Conservation (phyloP, 2,329 filamentous ascomycete genomes). For the Thelonectria blattea region DNA sequence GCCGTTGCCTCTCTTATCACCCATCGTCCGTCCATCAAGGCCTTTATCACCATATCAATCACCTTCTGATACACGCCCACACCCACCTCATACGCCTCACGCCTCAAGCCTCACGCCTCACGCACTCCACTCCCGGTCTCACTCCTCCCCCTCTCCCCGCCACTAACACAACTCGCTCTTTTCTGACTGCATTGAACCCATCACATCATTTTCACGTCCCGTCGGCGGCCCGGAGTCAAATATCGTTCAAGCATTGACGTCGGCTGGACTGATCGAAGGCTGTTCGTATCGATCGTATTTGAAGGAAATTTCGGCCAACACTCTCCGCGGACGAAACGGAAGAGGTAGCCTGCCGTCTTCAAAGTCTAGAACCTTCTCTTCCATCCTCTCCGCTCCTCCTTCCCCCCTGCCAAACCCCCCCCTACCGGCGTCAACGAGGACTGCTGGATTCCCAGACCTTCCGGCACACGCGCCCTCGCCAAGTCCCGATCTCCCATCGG, state of each 20-base stretch:
- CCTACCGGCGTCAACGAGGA: constrained; percentile 5
- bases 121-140: neutral
- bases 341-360: neutral
- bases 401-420: neutral
- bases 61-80: neutral
- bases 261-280: neutral
- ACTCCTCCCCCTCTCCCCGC: neutral
- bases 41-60: neutral
- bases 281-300: constrained; percentile 1
- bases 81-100: neutral
- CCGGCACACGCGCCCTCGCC: neutral
- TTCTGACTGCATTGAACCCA: neutral
- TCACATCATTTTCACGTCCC: neutral
- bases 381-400: neutral
- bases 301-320: neutral
- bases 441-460: constrained; percentile 1
- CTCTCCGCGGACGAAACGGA: constrained; percentile 10
- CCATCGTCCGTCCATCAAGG: too few relatives aligned
- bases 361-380: constrained; percentile 18
- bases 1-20: neutral
- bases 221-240: neutral
- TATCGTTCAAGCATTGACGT: neutral
- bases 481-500: neutral
- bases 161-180: neutral
- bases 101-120: neutral